phyloP scores from a whole-genome alignment of 1,139 yeast genomes.

The Saccharomyces hybrid region DNA sequence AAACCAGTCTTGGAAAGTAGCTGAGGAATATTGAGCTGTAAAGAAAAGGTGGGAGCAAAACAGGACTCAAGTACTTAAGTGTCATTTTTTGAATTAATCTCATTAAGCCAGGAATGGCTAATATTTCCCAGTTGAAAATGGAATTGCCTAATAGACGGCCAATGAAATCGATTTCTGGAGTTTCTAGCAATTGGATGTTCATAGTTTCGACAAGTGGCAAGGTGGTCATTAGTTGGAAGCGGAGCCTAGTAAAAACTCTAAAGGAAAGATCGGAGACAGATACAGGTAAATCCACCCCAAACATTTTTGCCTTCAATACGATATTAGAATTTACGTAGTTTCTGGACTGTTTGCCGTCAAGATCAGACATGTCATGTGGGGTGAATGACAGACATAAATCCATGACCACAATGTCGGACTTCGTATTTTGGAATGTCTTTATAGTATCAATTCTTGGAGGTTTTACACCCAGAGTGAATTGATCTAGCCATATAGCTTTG shows the following conservation, averaged over 20 bases:
- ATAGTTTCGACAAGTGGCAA: conserved; percentile 92
- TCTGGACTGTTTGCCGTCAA: conserved; percentile 74
- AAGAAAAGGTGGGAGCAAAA: conserved; percentile 83
- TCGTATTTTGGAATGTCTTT: conserved; percentile 79
- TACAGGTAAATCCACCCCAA: conserved; percentile 60
- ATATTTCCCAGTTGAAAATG: conserved; percentile 77
- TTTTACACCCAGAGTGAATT: conserved; percentile 87
- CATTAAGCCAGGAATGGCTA: conserved; percentile 77
- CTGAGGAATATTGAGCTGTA: conserved; percentile 87
- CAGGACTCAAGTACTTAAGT: conserved; percentile 77
- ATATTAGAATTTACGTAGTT: conserved; percentile 76
- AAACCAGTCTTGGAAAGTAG: conserved; percentile 79
- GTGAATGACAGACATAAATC: conserved; percentile 88
- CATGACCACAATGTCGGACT: conserved; percentile 89
- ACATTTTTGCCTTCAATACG: conserved; percentile 57
- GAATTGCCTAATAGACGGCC: conserved; percentile 67
- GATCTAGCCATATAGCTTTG: conserved; percentile 74
- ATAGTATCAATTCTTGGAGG: conserved; percentile 90
- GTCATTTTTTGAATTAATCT: conserved; percentile 79
- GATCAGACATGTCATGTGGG: conserved; percentile 81
- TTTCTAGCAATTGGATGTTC: conserved; percentile 72
- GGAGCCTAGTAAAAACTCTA: conserved; percentile 62
- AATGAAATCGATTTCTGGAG: conserved; percentile 81
- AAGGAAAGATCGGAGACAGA: conserved; percentile 56
- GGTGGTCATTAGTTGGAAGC: conserved; percentile 80